phyloP scores from a whole-genome alignment of 163 green algal species.

The Volvox carteri region DNA sequence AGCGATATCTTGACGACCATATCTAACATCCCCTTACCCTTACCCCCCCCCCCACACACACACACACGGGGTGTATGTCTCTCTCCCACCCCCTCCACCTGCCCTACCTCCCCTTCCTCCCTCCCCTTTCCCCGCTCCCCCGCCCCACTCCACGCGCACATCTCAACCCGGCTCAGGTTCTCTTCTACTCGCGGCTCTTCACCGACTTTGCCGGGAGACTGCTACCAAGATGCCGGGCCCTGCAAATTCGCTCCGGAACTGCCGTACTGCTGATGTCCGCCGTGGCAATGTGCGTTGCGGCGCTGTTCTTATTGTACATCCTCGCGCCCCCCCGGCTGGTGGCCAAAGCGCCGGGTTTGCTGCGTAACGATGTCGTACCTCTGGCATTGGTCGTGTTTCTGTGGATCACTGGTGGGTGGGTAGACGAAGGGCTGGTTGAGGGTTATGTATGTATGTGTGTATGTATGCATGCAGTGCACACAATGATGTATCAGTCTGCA shows the following conservation, averaged over 20 bases:
- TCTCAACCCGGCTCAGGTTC: constrained; percentile 73
- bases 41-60: too few relatives aligned
- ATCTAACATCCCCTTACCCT: too few relatives aligned
- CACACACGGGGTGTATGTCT: too few relatives aligned
- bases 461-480: neutral
- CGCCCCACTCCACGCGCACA: too few relatives aligned
- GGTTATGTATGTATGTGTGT: neutral
- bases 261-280: constrained; percentile 6
- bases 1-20: too few relatives aligned
- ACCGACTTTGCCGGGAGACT: constrained; percentile 81
- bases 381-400: constrained; percentile 35
- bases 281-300: neutral
- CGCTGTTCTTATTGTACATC: constrained; percentile 46
- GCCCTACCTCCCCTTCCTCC: neutral
- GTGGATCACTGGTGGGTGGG: neutral
- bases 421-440: neutral
- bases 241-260: constrained; percentile 52
- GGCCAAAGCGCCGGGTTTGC: neutral
- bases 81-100: too few relatives aligned
- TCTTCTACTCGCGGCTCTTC: constrained; percentile 88
- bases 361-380: constrained; percentile 14
- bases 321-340: neutral
- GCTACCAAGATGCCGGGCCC: constrained; percentile 68
- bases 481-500: neutral
- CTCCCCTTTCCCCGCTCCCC: neutral